phyloP scores from a whole-genome alignment of 1,284 basidiomycete species.

The Boletus sp. region DNA sequence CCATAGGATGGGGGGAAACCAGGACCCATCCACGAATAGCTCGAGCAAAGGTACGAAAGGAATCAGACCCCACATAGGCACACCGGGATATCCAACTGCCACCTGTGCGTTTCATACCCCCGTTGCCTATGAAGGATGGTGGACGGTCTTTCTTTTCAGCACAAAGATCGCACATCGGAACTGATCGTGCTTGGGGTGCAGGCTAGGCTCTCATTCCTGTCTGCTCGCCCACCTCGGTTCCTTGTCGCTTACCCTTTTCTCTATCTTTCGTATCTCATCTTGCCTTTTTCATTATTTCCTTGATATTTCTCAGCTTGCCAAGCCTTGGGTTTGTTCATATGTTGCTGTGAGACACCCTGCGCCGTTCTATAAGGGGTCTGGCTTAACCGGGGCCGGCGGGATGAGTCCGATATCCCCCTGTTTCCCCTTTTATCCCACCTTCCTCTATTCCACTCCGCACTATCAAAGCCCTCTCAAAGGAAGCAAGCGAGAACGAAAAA shows the following conservation, averaged over 20 bases:
- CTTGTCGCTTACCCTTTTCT: background rate
- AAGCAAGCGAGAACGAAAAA: background rate
- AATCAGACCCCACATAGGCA: background rate
- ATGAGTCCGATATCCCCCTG: background rate
- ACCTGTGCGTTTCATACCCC: background rate
- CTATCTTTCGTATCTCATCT: background rate
- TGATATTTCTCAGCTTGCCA: too few relatives aligned
- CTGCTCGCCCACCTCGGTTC: background rate
- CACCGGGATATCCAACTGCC: background rate
- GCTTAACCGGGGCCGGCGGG: background rate
- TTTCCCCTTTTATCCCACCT: background rate
- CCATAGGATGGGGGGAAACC: background rate
- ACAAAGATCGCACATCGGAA: background rate
- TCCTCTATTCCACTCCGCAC: background rate
- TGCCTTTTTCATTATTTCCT: background rate
- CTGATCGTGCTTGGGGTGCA: background rate
- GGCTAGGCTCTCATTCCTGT: background rate
- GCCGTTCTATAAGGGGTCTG: background rate
- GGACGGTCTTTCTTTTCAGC: background rate
- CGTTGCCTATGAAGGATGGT: background rate
- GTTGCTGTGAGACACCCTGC: too few relatives aligned
- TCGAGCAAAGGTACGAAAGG: background rate
- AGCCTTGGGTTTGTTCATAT: background rate
- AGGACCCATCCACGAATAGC: background rate
- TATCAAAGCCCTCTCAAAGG: too few relatives aligned